A percentile compares a stretch with the other conserved stretches of the same genome.
These are phyloP conservation scores for Coprinellus micaceus DNA, from an alignment of 768 basidiomycete genomes.

Conservation along the genomic window DNA sequence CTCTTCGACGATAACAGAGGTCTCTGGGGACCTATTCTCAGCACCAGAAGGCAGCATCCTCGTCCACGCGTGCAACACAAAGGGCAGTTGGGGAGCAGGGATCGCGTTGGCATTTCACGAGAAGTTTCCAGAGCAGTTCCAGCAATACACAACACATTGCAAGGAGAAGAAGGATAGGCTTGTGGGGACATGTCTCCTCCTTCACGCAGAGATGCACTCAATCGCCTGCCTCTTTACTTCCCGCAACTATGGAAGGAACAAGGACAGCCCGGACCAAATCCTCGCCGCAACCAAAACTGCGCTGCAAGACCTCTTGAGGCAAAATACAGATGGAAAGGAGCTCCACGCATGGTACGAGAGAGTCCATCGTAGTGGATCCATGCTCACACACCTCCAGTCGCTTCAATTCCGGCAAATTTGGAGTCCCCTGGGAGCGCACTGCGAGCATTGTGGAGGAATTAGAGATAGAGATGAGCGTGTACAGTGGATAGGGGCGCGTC, in stretches of 20 bases:
- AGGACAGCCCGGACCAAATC: constrained; percentile 35
- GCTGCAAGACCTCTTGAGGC: constrained; percentile 29
- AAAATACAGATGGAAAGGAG: constrained; percentile 29
- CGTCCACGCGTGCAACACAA: constrained; percentile 40
- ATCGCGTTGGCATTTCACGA: constrained; percentile 34
- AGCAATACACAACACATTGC: constrained; percentile 31
- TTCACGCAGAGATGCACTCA: constrained; percentile 30
- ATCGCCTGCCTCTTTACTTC: constrained; percentile 44
- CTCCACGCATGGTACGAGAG: constrained; percentile 38
- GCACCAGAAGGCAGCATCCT: constrained; percentile 35
- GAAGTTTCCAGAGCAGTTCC: constrained; percentile 32
- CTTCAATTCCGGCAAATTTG: constrained; percentile 43
- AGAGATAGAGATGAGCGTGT: constrained; percentile 31
- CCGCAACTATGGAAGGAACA: constrained; percentile 33
- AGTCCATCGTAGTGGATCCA: not conserved
- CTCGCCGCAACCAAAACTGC: constrained; percentile 31
- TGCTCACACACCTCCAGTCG: constrained; percentile 23
- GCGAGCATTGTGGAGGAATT: constrained; percentile 32
- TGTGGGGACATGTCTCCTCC: constrained; percentile 36
- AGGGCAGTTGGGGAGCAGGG: constrained; percentile 38
- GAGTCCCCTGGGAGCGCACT: constrained; percentile 39
- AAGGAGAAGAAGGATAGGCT: constrained; percentile 24
- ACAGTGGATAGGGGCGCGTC: constrained; percentile 18
- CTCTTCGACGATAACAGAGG: constrained; percentile 22
- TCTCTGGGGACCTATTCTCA: constrained; percentile 34